Conservation (phyloP, 192 early-diverging fungal genomes). For the Helicostylum pulchrum region DNA sequence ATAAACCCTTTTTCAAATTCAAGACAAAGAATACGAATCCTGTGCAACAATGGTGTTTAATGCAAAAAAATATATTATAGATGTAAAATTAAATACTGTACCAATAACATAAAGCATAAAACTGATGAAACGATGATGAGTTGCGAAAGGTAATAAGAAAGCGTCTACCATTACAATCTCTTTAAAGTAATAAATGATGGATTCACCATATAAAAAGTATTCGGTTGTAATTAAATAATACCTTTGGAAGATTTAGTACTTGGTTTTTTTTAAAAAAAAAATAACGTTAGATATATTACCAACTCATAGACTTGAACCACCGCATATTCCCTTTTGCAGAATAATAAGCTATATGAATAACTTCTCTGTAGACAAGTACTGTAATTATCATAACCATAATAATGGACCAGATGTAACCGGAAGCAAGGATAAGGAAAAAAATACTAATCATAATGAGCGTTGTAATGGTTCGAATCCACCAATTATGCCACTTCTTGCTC, state of each 20-base stretch:
- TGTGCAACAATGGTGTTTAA: slow-evolving; percentile 4
- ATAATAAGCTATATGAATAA: slow-evolving; percentile 84
- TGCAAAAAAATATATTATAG: neutral
- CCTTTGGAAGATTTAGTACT: slow-evolving; percentile 31
- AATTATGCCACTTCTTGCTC: slow-evolving; percentile 70
- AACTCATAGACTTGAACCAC: slow-evolving; percentile 91
- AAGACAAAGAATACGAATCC: slow-evolving; percentile 91
- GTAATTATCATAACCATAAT: slow-evolving; percentile 82
- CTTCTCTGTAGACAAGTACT: slow-evolving; percentile 85
- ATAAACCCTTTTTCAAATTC: slow-evolving; percentile 89
- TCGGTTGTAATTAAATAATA: slow-evolving; percentile 89
- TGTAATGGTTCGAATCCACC: slow-evolving; percentile 78
- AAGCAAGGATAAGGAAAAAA: slow-evolving; percentile 71
- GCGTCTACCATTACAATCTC: slow-evolving; percentile 81
- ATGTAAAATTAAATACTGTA: slow-evolving; percentile 23
- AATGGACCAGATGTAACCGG: slow-evolving; percentile 84
- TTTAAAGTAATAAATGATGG: slow-evolving; percentile 87
- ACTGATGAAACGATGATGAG: slow-evolving; percentile 92
- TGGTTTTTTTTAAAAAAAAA: neutral
- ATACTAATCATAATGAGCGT: slow-evolving; percentile 88
- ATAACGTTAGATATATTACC: slow-evolving; percentile 39
- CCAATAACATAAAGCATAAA: slow-evolving; percentile 86
- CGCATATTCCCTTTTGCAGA: slow-evolving; percentile 83
- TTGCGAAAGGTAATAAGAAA: slow-evolving; percentile 78
- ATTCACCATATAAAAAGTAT: slow-evolving; percentile 95